A percentile compares a stretch with the other conserved stretches of the same genome.
phyloP scores from a whole-genome alignment of 768 basidiomycete species.

The Boletus coccyginus region DNA sequence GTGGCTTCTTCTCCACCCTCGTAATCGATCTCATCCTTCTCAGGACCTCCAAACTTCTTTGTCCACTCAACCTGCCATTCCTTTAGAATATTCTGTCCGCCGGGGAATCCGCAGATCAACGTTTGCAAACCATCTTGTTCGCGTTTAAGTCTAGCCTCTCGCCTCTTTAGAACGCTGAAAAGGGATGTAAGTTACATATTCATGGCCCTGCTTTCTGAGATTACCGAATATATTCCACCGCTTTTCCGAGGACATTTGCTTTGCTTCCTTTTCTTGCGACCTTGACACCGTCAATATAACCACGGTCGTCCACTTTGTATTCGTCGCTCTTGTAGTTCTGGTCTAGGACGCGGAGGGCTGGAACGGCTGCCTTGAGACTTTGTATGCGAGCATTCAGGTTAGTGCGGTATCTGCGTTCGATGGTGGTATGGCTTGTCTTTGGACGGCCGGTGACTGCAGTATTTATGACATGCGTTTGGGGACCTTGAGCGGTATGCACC shows the following conservation, averaged over 20 bases:
- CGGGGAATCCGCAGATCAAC: conserved; percentile 67
- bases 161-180: conserved; percentile 70
- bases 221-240: conserved; percentile 82
- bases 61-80: conserved; percentile 80
- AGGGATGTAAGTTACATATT: conserved; percentile 2
- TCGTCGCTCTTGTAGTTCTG: conserved; percentile 43
- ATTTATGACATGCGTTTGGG: conserved; percentile 23
- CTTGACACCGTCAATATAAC: conserved; percentile 90
- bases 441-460: conserved; percentile 18
- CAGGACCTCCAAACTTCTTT: conserved; percentile 73
- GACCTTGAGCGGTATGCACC: conserved; percentile 20
- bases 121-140: conserved; percentile 76
- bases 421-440: conserved; percentile 90
- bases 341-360: conserved; percentile 78
- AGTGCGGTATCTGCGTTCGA: conserved; percentile 84
- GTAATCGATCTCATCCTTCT: conserved; percentile 66
- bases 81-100: conserved; percentile 64
- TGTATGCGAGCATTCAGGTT: conserved; percentile 87
- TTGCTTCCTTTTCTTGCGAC: conserved; percentile 90
- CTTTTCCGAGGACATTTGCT: conserved; percentile 86
- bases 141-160: conserved; percentile 66
- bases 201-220: conserved; percentile 10
- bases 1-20: conserved; percentile 38
- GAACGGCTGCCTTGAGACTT: conserved; percentile 75
- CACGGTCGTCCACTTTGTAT: conserved; percentile 68